Conservation (phyloP, 108 stramenopile genomes). For the Skeletonema potamos region DNA sequence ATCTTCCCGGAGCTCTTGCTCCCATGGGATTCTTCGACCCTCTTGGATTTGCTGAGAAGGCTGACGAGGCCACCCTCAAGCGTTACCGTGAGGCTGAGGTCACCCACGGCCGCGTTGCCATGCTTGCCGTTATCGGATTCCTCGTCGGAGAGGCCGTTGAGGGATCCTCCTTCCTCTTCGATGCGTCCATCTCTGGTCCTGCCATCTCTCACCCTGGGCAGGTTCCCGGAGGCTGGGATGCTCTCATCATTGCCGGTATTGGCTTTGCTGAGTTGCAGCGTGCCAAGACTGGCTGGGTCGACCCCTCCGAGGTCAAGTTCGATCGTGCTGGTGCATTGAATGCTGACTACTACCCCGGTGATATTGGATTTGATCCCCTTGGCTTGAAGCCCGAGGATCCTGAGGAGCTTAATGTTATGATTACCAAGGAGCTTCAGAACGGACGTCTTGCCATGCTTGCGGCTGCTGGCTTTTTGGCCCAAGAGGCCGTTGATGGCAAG, state of each 20-base stretch:
- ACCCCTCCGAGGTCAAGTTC: conserved; percentile 57
- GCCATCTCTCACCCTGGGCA: conserved; percentile 90
- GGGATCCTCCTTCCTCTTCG: conserved; percentile 76
- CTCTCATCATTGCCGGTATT: conserved; percentile 61
- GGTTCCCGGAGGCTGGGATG: conserved; percentile 66
- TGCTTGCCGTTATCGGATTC: conserved; percentile 65
- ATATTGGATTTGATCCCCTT: conserved; percentile 88
- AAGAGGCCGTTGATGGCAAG: conserved; percentile 81
- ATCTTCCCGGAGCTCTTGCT: conserved; percentile 55
- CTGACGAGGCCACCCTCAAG: conserved; percentile 63
- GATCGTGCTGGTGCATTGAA: conserved; percentile 51
- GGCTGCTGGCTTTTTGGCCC: conserved; percentile 82
- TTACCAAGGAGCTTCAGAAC: conserved; percentile 85
- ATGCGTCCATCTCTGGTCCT: conserved; percentile 78
- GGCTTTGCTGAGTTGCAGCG: conserved; percentile 59
- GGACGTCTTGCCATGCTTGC: conserved; percentile 92
- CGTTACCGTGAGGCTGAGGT: conserved; percentile 86
- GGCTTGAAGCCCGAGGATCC: conserved; percentile 75
- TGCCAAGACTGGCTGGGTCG: conserved; percentile 71
- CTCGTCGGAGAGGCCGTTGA: conserved; percentile 79
- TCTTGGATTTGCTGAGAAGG: conserved; percentile 71
- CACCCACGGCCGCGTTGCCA: conserved; percentile 74
- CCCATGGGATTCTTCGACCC: conserved; percentile 71
- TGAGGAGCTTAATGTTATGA: conserved; percentile 64
- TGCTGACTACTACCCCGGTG: conserved; percentile 70